Conservation (phyloP, 1,284 basidiomycete genomes). For the Butyriboletus appendiculatus region DNA sequence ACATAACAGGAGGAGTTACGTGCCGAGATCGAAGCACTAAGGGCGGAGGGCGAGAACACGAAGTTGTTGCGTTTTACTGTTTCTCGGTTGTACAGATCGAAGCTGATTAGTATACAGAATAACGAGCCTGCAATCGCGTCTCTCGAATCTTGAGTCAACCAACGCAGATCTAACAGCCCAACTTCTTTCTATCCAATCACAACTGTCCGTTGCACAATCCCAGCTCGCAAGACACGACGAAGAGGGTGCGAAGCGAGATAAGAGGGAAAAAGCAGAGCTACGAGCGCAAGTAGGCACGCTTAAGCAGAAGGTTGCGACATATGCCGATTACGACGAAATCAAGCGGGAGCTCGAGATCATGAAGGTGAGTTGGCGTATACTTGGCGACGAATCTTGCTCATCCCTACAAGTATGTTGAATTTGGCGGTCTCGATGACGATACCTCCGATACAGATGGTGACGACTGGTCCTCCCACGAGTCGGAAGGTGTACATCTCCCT, state of each 20-base stretch:
- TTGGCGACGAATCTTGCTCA: neutral
- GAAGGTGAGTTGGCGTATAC: conserved; percentile 64
- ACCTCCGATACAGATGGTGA: conserved; percentile 51
- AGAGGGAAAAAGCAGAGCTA: conserved; percentile 37
- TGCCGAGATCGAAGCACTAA: conserved; percentile 89
- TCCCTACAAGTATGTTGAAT: conserved; percentile 75
- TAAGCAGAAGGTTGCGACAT: conserved; percentile 68
- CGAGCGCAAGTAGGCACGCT: conserved; percentile 66
- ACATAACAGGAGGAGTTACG: conserved; percentile 78
- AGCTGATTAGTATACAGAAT: conserved; percentile 50
- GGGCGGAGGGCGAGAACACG: conserved; percentile 76
- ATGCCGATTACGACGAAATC: conserved; percentile 90
- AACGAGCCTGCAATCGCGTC: conserved; percentile 72
- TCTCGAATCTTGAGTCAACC: conserved; percentile 51
- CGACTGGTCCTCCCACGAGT: conserved; percentile 40
- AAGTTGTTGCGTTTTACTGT: conserved; percentile 53
- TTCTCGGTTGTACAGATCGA: neutral
- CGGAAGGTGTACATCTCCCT: conserved; percentile 61
- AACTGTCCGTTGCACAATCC: conserved; percentile 21
- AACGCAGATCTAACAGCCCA: conserved; percentile 24
- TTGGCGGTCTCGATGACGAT: conserved; percentile 80
- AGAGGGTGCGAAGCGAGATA: conserved; percentile 19
- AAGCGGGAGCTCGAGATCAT: conserved; percentile 96
- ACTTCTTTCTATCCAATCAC: conserved; percentile 22
- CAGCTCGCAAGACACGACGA: conserved; percentile 23